Conservation (phyloP, 1,284 basidiomycete genomes). For the Leccinum olivaceoglutinosum region DNA sequence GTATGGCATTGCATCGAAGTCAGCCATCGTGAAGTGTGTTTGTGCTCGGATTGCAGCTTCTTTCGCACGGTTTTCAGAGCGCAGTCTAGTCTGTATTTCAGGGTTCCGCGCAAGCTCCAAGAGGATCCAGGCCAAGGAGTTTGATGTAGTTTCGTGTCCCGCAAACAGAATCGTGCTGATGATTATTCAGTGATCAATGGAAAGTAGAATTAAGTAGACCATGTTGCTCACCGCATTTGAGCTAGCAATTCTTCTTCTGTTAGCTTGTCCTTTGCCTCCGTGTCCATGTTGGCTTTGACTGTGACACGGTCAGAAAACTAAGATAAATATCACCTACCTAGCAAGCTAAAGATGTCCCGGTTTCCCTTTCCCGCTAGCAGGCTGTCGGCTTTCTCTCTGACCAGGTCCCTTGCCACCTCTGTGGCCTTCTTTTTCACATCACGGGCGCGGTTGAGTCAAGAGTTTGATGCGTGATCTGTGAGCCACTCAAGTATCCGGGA, state of each 20-base stretch:
- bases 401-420: constrained; percentile 35
- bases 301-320: constrained; percentile 1
- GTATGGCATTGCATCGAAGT: constrained; percentile 50
- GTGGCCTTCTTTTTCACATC: constrained; percentile 23
- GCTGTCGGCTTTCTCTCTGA: constrained; percentile 37
- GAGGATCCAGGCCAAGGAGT: constrained; percentile 37
- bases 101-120: constrained; percentile 38
- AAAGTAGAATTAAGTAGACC: neutral
- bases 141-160: constrained; percentile 52
- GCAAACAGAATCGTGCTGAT: constrained; percentile 36
- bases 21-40: constrained; percentile 35
- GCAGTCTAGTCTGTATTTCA: constrained; percentile 35
- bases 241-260: constrained; percentile 47
- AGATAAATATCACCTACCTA: constrained; percentile 20
- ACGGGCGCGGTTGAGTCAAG: constrained; percentile 33
- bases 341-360: constrained; percentile 39
- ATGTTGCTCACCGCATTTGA: constrained; percentile 42
- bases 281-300: constrained; percentile 52
- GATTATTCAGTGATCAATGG: neutral
- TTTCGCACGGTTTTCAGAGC: constrained; percentile 34
- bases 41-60: constrained; percentile 34
- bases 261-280: constrained; percentile 39
- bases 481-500: constrained; percentile 32
- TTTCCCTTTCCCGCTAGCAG: constrained; percentile 26
- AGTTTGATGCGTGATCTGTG: constrained; percentile 31